A percentile compares a stretch with the other conserved stretches of the same genome.
phyloP scores from a whole-genome alignment of 495 filamentous ascomycete genomes.

The Lepraria neglecta region DNA sequence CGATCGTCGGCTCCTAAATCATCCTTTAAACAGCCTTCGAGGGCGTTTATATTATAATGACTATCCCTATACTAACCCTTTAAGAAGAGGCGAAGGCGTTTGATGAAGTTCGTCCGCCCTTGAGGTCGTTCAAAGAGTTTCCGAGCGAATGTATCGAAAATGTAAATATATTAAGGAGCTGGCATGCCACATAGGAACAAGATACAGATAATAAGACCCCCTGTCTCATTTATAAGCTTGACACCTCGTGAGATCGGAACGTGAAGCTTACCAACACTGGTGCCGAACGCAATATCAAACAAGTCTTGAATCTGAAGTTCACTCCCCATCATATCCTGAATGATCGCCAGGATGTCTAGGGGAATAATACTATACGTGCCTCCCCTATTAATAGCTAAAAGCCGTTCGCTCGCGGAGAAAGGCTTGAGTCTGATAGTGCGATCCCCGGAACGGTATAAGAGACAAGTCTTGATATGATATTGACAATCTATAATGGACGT shows the following conservation, averaged over 20 bases:
- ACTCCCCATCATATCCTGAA: constrained; percentile 6
- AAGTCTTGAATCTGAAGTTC: constrained; percentile 6
- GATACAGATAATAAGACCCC: constrained; percentile 7
- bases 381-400: constrained; percentile 13
- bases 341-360: constrained; percentile 2
- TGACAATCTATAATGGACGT: background rate
- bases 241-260: too few species aligned
- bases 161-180: background rate
- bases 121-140: too few species aligned
- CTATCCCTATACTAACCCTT: too few species aligned
- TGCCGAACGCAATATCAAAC: constrained; percentile 16
- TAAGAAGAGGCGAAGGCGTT: background rate
- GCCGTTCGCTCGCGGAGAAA: background rate
- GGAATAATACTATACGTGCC: constrained; percentile 5
- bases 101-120: background rate
- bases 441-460: background rate
- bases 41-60: too few species aligned
- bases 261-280: constrained; percentile 8
- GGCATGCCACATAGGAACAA: background rate
- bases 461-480: background rate
- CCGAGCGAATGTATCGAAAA: background rate
- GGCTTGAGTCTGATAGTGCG: background rate
- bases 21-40: background rate
- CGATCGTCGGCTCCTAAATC: background rate
- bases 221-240: background rate